phyloP scores from a whole-genome alignment of 176 grass and related monocot species.

The Raddia guianensis region DNA sequence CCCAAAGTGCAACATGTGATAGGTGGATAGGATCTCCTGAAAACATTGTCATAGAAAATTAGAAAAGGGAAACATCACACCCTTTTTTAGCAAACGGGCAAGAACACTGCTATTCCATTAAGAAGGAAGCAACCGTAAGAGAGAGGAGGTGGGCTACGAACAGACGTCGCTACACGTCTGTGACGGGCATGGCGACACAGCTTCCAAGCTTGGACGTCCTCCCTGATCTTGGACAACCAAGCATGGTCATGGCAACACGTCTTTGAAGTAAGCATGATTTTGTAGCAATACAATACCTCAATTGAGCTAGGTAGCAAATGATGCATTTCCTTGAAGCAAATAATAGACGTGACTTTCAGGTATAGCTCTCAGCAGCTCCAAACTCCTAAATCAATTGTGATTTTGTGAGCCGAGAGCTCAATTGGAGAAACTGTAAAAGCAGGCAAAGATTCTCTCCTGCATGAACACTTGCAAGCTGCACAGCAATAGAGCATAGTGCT shows the following conservation, averaged over 20 bases:
- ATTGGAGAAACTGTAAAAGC: slow-evolving; percentile 11
- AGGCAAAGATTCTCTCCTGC: slow-evolving; percentile 14
- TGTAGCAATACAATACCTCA: neutral
- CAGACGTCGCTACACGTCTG: too few relatives aligned
- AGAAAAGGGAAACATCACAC: neutral
- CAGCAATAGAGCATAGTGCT: neutral
- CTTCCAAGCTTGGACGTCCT: too few relatives aligned
- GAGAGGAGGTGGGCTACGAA: too few relatives aligned
- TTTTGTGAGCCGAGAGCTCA: neutral
- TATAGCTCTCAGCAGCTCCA: neutral
- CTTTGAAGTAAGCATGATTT: too few relatives aligned
- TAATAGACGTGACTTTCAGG: neutral
- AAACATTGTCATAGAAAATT: neutral
- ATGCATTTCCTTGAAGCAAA: neutral
- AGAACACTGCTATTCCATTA: too few relatives aligned
- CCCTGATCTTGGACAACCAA: too few relatives aligned
- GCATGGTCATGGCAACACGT: too few relatives aligned
- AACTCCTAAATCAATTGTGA: neutral
- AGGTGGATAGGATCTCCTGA: slow-evolving; percentile 8
- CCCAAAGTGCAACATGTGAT: neutral
- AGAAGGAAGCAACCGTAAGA: too few relatives aligned
- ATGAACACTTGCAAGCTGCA: neutral
- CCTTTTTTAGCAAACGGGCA: too few relatives aligned
- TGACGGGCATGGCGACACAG: too few relatives aligned
- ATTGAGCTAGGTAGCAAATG: neutral